Conservation (phyloP, 106 monocot genomes). For the Iris macrosiphon region DNA sequence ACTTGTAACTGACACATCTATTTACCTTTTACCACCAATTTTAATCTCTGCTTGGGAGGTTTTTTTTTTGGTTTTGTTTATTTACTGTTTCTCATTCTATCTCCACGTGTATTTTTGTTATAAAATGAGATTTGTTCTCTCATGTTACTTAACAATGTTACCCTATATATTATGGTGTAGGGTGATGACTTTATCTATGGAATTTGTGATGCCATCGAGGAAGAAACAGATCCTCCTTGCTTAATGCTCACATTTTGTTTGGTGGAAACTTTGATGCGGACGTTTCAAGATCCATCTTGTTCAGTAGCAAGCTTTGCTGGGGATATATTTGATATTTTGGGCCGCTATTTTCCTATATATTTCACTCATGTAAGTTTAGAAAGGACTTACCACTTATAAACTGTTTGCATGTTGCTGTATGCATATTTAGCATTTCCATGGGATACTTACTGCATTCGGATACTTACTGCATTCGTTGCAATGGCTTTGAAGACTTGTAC, state of each 20-base stretch:
- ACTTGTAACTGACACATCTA: no score
- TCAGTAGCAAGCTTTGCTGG: constrained; percentile 30
- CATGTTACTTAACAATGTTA: not conserved
- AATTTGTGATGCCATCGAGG: constrained; percentile 80
- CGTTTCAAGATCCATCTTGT: constrained; percentile 54
- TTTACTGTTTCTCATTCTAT: no score
- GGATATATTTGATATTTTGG: constrained; percentile 80
- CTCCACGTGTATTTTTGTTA: no score
- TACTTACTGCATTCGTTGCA: no score
- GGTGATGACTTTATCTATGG: constrained; percentile 64
- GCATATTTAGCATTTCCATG: not conserved
- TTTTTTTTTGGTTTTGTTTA: no score
- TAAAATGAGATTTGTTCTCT: not conserved
- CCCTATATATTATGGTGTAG: constrained; percentile 25
- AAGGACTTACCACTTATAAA: not conserved
- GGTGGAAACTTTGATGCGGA: constrained; percentile 34
- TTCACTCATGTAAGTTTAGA: constrained; percentile 84
- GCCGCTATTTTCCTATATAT: constrained; percentile 90
- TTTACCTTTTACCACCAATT: no score
- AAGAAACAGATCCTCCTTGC: constrained; percentile 89
- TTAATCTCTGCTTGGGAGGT: no score
- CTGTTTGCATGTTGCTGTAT: not conserved
- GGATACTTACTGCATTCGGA: no score
- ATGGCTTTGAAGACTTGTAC: not conserved
- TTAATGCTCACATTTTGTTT: constrained; percentile 69